These are phyloP conservation scores for Ophiostoma triangulosporum DNA, from an alignment of 2,329 filamentous ascomycete genomes.

Conservation along the genomic window DNA sequence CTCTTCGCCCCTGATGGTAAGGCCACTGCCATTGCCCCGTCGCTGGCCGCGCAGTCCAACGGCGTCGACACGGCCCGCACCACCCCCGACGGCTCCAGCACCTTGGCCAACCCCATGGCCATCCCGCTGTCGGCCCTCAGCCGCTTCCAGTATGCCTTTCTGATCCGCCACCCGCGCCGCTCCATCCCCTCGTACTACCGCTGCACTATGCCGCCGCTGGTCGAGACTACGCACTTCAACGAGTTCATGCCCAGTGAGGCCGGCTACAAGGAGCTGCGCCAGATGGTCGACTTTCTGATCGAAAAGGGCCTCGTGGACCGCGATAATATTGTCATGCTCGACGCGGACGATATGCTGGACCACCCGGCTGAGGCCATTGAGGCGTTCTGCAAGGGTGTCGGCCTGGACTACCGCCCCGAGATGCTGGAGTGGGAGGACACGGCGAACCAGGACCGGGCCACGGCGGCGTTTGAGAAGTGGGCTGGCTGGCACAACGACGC, in stretches of 20 bases:
- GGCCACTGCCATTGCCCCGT: constrained; percentile 60
- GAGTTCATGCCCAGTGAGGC: constrained; percentile 80
- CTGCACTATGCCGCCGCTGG: constrained; percentile 80
- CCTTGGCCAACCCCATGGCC: constrained; percentile 62
- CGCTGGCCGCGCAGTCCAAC: constrained; percentile 39
- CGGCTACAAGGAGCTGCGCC: constrained; percentile 78
- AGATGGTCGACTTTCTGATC: constrained; percentile 74
- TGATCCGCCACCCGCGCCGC: constrained; percentile 88
- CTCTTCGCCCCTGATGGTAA: constrained; percentile 62
- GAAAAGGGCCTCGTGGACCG: constrained; percentile 57
- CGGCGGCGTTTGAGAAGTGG: constrained; percentile 86
- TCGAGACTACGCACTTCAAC: constrained; percentile 69
- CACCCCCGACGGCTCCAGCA: constrained; percentile 31
- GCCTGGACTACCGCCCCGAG: constrained; percentile 56
- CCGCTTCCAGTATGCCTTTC: constrained; percentile 85
- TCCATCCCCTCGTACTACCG: constrained; percentile 90
- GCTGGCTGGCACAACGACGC: constrained; percentile 94
- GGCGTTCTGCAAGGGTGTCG: constrained; percentile 70
- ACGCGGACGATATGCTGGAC: constrained; percentile 89
- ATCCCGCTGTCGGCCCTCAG: constrained; percentile 61
- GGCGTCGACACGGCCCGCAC: constrained; percentile 15
- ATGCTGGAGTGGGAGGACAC: constrained; percentile 81
- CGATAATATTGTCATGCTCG: constrained; percentile 65
- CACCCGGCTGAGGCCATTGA: constrained; percentile 62
- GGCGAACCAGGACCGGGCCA: constrained; percentile 55